Conservation (phyloP, 257 asterid species). For the Jasminum sambac region DNA sequence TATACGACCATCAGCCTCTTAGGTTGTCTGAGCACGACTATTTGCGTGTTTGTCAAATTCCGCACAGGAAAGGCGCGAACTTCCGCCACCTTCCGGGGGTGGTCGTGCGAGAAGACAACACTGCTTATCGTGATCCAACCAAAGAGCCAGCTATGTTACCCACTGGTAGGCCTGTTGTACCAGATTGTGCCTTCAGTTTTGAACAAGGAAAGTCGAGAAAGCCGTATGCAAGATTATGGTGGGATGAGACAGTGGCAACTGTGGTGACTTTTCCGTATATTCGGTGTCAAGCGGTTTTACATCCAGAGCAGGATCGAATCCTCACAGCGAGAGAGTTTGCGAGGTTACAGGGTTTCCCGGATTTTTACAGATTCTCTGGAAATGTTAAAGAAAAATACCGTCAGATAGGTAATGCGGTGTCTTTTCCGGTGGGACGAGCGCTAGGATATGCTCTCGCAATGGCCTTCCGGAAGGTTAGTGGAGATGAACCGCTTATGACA, state of each 20-base stretch:
- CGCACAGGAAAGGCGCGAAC: constrained; percentile 77
- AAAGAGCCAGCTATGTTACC: constrained; percentile 58
- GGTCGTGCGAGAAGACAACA: constrained; percentile 60
- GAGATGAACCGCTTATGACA: constrained; percentile 54
- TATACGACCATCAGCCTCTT: constrained; percentile 70
- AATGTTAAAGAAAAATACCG: constrained; percentile 61
- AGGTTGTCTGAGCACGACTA: constrained; percentile 48
- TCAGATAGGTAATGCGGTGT: constrained; percentile 85
- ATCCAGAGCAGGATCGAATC: constrained; percentile 85
- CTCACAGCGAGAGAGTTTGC: constrained; percentile 82
- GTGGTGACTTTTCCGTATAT: constrained; percentile 65
- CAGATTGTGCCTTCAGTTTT: constrained; percentile 48
- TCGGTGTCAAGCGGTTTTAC: constrained; percentile 51
- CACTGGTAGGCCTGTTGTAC: constrained; percentile 64
- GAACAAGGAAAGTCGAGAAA: constrained; percentile 67
- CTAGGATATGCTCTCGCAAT: constrained; percentile 73
- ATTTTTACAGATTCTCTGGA: constrained; percentile 70
- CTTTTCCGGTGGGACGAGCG: constrained; percentile 73
- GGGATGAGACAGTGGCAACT: constrained; percentile 90
- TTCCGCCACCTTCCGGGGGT: constrained; percentile 79
- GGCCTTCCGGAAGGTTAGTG: constrained; percentile 57
- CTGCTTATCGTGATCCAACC: constrained; percentile 60
- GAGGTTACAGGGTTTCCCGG: constrained; percentile 90
- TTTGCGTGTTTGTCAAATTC: constrained; percentile 63
- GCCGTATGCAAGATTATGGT: constrained; percentile 85